Conservation (phyloP, 805 yeast genomes). For the Starmerella riodocensis region DNA sequence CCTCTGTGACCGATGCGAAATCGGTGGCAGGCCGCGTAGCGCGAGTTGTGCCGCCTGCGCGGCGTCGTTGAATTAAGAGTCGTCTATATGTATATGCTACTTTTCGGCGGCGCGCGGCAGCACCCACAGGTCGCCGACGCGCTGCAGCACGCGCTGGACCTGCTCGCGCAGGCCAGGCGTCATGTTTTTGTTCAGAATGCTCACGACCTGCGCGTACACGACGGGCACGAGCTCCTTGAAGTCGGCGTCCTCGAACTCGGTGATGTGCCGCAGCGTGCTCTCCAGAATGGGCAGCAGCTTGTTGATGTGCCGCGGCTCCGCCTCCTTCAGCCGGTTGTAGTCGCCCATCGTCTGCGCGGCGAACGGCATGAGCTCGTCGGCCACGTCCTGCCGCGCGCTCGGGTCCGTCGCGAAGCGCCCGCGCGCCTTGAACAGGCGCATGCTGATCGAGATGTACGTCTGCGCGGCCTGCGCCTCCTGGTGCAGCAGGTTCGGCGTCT, state of each 20-base stretch:
- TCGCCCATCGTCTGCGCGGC: slow-evolving; percentile 60
- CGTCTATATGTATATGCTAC: no score
- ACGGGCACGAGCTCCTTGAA: slow-evolving; percentile 30
- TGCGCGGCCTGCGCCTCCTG: slow-evolving; percentile 89
- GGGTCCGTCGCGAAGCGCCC: slow-evolving; percentile 34
- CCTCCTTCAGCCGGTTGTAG: slow-evolving; percentile 51
- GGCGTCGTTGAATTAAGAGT: no score
- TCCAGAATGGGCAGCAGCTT: slow-evolving; percentile 90
- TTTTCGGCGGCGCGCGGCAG: no score
- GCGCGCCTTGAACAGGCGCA: slow-evolving; percentile 61
- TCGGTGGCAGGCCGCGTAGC: no score
- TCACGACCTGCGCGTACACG: slow-evolving; percentile 21
- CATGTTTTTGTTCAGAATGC: slow-evolving; percentile 28
- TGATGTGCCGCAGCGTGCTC: slow-evolving; percentile 71
- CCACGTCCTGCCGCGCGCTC: slow-evolving; percentile 38
- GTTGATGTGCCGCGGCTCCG: slow-evolving; percentile 61
- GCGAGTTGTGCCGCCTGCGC: no score
- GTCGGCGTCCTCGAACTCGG: slow-evolving; percentile 61
- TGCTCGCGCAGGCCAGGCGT: slow-evolving; percentile 27
- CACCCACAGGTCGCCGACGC: slow-evolving; percentile 36
- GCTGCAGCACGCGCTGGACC: slow-evolving; percentile 26
- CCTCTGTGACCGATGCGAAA: no score
- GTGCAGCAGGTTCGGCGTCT: slow-evolving; percentile 77
- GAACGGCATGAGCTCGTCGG: slow-evolving; percentile 47
- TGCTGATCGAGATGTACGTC: slow-evolving; percentile 66